A percentile compares a stretch with the other conserved stretches of the same genome.
These are phyloP conservation scores for Calonectria hawksworthii DNA, from an alignment of 2,329 filamentous ascomycete genomes.

Conservation along the genomic window DNA sequence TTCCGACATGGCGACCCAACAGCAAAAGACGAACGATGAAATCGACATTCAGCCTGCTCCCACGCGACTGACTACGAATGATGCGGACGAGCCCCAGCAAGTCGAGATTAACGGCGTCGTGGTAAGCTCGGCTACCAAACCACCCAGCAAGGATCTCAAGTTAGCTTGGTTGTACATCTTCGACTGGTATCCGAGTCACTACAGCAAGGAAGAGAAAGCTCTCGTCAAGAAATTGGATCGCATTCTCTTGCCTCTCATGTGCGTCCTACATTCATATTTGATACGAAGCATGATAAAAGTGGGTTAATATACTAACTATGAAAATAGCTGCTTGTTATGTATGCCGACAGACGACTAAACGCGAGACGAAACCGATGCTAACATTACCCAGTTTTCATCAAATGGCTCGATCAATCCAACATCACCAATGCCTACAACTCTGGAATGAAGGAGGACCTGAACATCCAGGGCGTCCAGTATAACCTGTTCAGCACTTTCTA, in stretches of 20 bases:
- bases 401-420: conserved; percentile 51
- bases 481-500: conserved; percentile 45
- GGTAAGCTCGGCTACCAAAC: conserved; percentile 43
- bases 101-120: conserved; percentile 39
- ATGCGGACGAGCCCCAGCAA: background rate
- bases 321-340: conserved; percentile 32
- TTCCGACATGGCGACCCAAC: background rate
- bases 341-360: background rate
- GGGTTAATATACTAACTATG: background rate
- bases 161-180: conserved; percentile 47
- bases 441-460: conserved; percentile 55
- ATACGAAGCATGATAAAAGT: background rate
- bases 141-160: conserved; percentile 35
- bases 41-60: conserved; percentile 14
- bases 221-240: conserved; percentile 47
- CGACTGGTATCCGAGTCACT: conserved; percentile 51
- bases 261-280: conserved; percentile 2
- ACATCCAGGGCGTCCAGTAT: conserved; percentile 51
- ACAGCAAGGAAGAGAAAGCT: conserved; percentile 45
- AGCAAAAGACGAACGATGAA: conserved; percentile 5
- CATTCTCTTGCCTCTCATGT: conserved; percentile 49
- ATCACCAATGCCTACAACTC: conserved; percentile 55
- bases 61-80: background rate
- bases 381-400: conserved; percentile 41
- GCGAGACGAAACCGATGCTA: background rate